Evolutionary conservation across 257 asterid species (phyloP).

Genomic region (Prunella vulgaris): DNA sequence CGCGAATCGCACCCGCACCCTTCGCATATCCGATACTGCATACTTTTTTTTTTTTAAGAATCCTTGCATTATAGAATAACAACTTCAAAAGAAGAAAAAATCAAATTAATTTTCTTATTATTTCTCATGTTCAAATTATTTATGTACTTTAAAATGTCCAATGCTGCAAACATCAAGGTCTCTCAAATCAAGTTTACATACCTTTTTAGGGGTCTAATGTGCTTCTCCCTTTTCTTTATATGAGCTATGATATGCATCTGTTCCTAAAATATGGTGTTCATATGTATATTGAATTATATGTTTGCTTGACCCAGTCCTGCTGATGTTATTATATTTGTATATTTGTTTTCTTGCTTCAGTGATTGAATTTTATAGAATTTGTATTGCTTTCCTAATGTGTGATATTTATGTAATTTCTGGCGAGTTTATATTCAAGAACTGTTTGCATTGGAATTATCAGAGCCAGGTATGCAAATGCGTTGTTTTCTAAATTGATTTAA

Average conservation of each 20-base stretch:
- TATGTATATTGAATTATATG: neutral
- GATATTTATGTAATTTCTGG: slow-evolving; percentile 51
- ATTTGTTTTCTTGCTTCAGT: neutral
- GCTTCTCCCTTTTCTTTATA: too few species aligned
- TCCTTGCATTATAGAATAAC: too few species aligned
- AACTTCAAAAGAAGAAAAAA: neutral
- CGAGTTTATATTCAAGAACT: slow-evolving; percentile 88
- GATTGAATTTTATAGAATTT: neutral
- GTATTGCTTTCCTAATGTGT: slow-evolving; percentile 18
- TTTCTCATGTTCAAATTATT: neutral
- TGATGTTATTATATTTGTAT: neutral
- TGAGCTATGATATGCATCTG: too few species aligned
- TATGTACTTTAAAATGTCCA: neutral
- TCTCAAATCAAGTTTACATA: neutral
- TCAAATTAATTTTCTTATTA: neutral
- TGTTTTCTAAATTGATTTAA: neutral
- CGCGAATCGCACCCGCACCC: too few species aligned
- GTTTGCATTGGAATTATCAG: slow-evolving; percentile 95
- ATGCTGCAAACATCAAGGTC: neutral
- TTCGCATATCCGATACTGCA: too few species aligned
- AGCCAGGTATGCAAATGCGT: slow-evolving; percentile 58
- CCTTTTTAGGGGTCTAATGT: slow-evolving; percentile 1
- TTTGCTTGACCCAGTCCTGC: slow-evolving; percentile 2
- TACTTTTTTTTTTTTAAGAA: too few species aligned
- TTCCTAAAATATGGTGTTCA: too few species aligned